Evolutionary conservation across 306 rosid species (phyloP).

Genomic region (Abrus pulchellus): DNA sequence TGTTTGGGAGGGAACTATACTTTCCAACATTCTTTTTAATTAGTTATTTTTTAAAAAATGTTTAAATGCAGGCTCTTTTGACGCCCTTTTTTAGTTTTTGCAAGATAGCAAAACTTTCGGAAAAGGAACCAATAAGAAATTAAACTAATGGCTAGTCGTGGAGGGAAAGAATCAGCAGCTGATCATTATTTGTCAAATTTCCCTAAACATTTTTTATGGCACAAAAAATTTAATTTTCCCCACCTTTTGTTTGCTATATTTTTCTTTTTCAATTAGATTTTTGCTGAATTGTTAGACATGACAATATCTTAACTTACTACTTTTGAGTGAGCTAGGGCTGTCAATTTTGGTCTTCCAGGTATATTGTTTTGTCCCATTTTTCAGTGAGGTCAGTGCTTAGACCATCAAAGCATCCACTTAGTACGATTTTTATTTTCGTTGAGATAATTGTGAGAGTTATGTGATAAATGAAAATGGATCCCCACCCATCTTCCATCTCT

Average conservation of each 20-base stretch:
- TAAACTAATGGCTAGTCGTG: constrained; percentile 22
- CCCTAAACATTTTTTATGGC: neutral
- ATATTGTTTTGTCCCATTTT: constrained; percentile 33
- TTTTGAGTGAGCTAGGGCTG: constrained; percentile 16
- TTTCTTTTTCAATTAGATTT: neutral
- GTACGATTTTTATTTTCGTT: constrained; percentile 27
- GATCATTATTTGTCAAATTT: constrained; percentile 35
- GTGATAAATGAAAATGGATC: constrained; percentile 46
- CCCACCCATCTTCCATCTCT: constrained; percentile 44
- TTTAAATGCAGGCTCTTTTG: neutral
- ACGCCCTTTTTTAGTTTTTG: constrained; percentile 37
- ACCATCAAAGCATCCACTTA: constrained; percentile 48
- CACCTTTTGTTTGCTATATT: neutral
- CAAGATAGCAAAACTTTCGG: constrained; percentile 32
- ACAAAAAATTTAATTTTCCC: neutral
- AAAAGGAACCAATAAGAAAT: constrained; percentile 15
- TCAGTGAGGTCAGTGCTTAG: constrained; percentile 61
- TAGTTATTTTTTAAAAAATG: neutral
- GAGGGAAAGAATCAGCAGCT: constrained; percentile 12
- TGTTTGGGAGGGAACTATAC: constrained; percentile 41
- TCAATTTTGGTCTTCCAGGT: constrained; percentile 37
- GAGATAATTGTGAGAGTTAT: constrained; percentile 42
- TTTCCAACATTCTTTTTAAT: constrained; percentile 49
- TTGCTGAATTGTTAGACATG: constrained; percentile 15
- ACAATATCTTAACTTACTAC: constrained; percentile 18